These are phyloP conservation scores for Podosphaera xanthii DNA, from an alignment of 2,329 filamentous ascomycete genomes.

Conservation along the genomic window DNA sequence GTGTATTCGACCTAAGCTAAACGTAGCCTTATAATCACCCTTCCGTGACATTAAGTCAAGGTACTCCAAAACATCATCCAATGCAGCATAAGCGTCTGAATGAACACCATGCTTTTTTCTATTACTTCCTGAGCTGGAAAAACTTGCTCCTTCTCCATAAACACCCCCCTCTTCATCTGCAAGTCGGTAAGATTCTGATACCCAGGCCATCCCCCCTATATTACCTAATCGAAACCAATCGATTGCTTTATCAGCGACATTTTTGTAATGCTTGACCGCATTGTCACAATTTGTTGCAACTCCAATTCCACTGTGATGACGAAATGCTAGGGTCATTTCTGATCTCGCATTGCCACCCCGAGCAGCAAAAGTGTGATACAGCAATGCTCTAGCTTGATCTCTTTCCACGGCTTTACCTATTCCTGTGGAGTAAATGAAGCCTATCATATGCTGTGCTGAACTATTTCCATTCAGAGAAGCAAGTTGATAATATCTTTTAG, in stretches of 20 bases:
- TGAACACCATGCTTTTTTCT: conserved; percentile 50
- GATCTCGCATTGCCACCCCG: conserved; percentile 61
- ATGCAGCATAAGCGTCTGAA: conserved; percentile 61
- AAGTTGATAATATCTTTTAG: conserved; percentile 58
- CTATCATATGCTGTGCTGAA: conserved; percentile 88
- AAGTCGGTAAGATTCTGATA: conserved; percentile 59
- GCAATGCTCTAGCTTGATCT: conserved; percentile 74
- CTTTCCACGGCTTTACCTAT: conserved; percentile 58
- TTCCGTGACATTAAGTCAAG: conserved; percentile 50
- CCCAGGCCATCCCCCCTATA: conserved; percentile 61
- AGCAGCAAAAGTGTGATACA: conserved; percentile 90
- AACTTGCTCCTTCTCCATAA: conserved; percentile 87
- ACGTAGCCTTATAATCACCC: conserved; percentile 48
- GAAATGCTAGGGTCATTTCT: conserved; percentile 81
- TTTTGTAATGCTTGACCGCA: conserved; percentile 74
- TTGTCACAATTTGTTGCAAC: conserved; percentile 68
- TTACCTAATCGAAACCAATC: conserved; percentile 72
- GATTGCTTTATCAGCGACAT: conserved; percentile 82
- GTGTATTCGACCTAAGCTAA: conserved; percentile 43
- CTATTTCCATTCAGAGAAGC: conserved; percentile 61
- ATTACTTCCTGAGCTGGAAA: conserved; percentile 64
- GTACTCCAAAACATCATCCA: conserved; percentile 90
- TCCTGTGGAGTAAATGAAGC: conserved; percentile 86
- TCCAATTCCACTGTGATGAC: conserved; percentile 67
- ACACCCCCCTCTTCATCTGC: conserved; percentile 80